phyloP scores from a whole-genome alignment of 352 stramenopile genomes.

The Thalassiosira livingstoniorum region DNA sequence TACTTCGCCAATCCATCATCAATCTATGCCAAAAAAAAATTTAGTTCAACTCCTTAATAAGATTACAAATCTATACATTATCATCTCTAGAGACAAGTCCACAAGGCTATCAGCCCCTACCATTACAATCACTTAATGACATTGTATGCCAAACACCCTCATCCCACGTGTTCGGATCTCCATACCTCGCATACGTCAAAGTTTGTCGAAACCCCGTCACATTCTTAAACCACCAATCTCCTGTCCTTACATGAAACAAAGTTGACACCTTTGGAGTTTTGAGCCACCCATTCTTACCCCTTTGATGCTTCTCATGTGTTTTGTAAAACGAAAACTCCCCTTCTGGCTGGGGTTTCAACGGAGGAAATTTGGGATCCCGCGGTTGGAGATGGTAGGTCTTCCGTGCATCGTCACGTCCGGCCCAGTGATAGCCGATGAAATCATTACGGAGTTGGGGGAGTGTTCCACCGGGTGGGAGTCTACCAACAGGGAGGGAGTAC shows the following conservation, averaged over 20 bases:
- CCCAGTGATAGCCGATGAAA: slow-evolving; percentile 15
- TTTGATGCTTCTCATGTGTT: slow-evolving; percentile 4
- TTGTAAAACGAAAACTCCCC: slow-evolving; percentile 5
- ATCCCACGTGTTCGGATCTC: background rate
- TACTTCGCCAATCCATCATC: no score
- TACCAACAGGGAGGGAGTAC: slow-evolving; percentile 22
- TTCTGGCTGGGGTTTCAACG: background rate
- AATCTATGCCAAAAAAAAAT: no score
- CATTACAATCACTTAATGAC: background rate
- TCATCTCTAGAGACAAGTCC: no score
- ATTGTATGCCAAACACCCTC: background rate
- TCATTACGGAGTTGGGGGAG: background rate
- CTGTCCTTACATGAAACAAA: background rate
- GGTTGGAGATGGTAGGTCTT: no score
- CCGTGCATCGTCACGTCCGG: slow-evolving; percentile 5
- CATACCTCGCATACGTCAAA: background rate
- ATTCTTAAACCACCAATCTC: slow-evolving; percentile 2
- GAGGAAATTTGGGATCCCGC: slow-evolving; percentile 1
- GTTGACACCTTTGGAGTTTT: background rate
- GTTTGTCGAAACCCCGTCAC: slow-evolving; percentile 17
- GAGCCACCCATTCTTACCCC: background rate
- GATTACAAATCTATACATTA: no score
- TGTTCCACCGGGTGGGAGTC: background rate
- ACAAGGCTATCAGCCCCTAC: no score
- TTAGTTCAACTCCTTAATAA: no score